phyloP scores from a whole-genome alignment of 2,329 filamentous ascomycete genomes.

The Sporothrix brunneoviolacea region DNA sequence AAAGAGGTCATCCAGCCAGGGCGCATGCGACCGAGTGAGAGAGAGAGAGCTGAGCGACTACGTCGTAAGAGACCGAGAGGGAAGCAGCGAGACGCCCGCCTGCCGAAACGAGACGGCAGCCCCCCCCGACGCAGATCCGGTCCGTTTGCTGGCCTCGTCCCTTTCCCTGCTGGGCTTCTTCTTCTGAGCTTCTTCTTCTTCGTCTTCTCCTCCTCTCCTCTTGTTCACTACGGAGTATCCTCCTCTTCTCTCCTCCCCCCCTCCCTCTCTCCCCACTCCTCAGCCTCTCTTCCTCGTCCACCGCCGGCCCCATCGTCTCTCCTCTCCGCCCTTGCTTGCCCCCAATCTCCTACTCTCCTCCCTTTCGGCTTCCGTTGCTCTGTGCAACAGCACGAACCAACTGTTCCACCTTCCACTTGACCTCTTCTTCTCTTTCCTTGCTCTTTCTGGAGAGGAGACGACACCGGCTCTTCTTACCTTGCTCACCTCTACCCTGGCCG shows the following conservation, averaged over 20 bases:
- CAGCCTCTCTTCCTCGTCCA: neutral
- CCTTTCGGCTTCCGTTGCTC: conserved; percentile 14
- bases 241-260: neutral
- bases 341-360: neutral
- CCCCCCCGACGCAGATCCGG: neutral
- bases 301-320: conserved; percentile 3
- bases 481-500: neutral
- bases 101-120: conserved; percentile 5
- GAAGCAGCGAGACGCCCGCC: conserved; percentile 6
- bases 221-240: too few species aligned
- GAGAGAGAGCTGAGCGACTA: neutral
- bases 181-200: neutral
- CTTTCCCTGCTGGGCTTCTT: neutral
- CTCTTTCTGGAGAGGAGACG: too few species aligned
- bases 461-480: neutral
- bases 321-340: neutral
- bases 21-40: too few species aligned
- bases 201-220: neutral
- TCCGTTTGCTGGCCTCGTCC: neutral
- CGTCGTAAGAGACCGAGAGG: too few species aligned
- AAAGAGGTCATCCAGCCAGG: neutral
- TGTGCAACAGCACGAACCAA: conserved; percentile 14
- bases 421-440: conserved; percentile 1
- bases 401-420: conserved; percentile 5
- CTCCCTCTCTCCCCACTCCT: neutral